Evolutionary conservation across 345 rosid genomes (phyloP).

Genomic region (Nephelium lappaceum): DNA sequence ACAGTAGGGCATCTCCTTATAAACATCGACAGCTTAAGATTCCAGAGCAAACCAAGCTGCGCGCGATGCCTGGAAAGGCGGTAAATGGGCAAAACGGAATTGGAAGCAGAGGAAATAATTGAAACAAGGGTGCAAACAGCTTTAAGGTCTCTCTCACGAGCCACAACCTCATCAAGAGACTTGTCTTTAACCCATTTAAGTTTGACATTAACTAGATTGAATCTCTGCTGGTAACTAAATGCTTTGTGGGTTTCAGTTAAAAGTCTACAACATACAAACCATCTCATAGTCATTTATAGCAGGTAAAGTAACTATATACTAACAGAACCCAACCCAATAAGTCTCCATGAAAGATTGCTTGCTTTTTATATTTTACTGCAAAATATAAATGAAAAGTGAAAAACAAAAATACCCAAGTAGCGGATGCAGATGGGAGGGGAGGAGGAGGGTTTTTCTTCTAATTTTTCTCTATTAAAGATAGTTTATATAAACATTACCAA

Average conservation of each 20-base stretch:
- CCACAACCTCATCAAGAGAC: constrained; percentile 58
- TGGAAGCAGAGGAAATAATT: constrained; percentile 45
- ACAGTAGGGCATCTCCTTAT: constrained; percentile 66
- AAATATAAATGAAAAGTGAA: no score
- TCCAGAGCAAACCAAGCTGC: constrained; percentile 60
- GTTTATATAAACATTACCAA: no score
- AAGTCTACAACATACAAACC: constrained; percentile 30
- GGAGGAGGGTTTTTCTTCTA: no score
- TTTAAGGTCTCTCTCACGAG: constrained; percentile 58
- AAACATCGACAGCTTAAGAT: constrained; percentile 70
- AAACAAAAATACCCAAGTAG: no score
- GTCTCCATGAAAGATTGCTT: no score
- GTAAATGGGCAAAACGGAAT: constrained; percentile 50
- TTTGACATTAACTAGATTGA: constrained; percentile 68
- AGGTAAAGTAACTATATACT: no score
- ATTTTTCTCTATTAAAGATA: no score
- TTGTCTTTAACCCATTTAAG: constrained; percentile 87
- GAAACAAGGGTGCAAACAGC: constrained; percentile 63
- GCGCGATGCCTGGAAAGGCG: constrained; percentile 53
- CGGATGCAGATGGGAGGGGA: no score
- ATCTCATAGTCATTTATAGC: constrained; percentile 23
- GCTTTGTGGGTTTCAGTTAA: constrained; percentile 39
- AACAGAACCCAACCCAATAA: no score
- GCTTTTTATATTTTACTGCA: no score
- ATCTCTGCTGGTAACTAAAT: constrained; percentile 50